Evolutionary conservation across 2,329 filamentous ascomycete genomes (phyloP).

Genomic region (Pseudogymnoascus pannorum): DNA sequence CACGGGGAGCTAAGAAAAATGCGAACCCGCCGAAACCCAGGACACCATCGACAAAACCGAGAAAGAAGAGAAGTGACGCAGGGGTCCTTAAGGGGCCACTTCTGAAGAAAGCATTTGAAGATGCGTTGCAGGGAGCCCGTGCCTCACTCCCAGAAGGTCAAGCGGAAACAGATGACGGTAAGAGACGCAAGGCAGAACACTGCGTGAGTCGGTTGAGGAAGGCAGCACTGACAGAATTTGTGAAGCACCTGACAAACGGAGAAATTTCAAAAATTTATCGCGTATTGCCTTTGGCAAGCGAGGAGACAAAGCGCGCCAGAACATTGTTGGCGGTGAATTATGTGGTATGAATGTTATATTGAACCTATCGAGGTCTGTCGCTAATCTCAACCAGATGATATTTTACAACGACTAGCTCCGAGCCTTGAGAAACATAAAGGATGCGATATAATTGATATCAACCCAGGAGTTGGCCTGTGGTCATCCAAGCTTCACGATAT

Average conservation of each 20-base stretch:
- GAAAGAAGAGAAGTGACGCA: neutral
- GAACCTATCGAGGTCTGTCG: neutral
- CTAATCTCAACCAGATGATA: slow-evolving; percentile 54
- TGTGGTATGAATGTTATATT: slow-evolving; percentile 33
- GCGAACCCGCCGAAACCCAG: neutral
- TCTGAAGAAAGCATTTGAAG: neutral
- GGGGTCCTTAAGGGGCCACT: neutral
- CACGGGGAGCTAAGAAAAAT: neutral
- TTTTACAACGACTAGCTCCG: slow-evolving; percentile 57
- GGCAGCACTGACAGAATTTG: neutral
- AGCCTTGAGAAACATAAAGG: slow-evolving; percentile 63
- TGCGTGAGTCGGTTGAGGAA: neutral
- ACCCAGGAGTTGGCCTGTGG: slow-evolving; percentile 73
- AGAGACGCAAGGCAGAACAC: neutral
- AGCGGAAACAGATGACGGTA: neutral
- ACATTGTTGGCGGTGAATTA: slow-evolving; percentile 45
- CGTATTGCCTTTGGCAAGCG: slow-evolving; percentile 4
- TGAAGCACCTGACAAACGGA: neutral
- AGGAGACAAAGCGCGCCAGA: slow-evolving; percentile 39
- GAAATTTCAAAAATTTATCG: neutral
- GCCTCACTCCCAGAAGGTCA: neutral
- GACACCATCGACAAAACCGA: neutral
- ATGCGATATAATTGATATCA: slow-evolving; percentile 81
- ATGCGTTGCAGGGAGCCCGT: neutral
- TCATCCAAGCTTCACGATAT: slow-evolving; percentile 68